A percentile compares a stretch with the other conserved stretches of the same genome.
These are phyloP conservation scores for Helenozyma rhizophorensis DNA, from an alignment of 805 yeast genomes.

Conservation along the genomic window DNA sequence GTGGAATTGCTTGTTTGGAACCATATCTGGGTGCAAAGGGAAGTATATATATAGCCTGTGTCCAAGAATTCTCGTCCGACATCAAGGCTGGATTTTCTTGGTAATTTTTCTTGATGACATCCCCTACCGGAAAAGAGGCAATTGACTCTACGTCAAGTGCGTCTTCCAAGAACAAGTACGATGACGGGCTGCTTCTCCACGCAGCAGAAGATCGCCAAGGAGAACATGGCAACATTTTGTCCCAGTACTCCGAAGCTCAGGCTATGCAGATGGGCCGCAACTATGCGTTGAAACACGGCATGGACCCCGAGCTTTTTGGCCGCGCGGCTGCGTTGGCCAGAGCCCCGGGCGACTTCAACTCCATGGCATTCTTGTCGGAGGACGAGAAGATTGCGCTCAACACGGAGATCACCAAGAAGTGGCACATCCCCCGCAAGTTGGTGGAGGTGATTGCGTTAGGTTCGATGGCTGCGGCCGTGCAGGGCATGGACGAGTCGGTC, in stretches of 20 bases:
- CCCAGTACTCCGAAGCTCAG: constrained; percentile 59
- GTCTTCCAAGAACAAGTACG: constrained; percentile 1
- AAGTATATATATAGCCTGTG: too few species aligned
- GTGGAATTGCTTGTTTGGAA: too few species aligned
- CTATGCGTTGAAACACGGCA: constrained; percentile 52
- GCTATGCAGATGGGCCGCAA: constrained; percentile 67
- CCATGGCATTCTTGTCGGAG: constrained; percentile 46
- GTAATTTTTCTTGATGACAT: too few species aligned
- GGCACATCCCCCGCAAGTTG: constrained; percentile 45
- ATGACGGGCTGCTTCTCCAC: constrained; percentile 4
- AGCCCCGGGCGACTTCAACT: constrained; percentile 51
- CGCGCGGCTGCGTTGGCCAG: constrained; percentile 59
- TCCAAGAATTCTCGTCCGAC: too few species aligned
- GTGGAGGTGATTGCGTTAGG: constrained; percentile 53
- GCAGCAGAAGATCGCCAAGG: constrained; percentile 11
- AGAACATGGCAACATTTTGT: constrained; percentile 20
- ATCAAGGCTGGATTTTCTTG: too few species aligned
- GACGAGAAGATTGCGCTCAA: constrained; percentile 47
- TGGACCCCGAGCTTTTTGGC: constrained; percentile 58
- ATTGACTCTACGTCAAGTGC: constrained; percentile 3
- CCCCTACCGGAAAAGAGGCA: too few species aligned
- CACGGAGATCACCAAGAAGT: constrained; percentile 39
- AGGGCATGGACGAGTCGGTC: constrained; percentile 74
- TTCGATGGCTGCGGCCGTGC: constrained; percentile 67
- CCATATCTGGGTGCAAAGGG: too few species aligned